Base-by-base conservation (phyloP, 2,329 filamentous ascomycete species). In the Aaosphaeria pasadenensis region DNA sequence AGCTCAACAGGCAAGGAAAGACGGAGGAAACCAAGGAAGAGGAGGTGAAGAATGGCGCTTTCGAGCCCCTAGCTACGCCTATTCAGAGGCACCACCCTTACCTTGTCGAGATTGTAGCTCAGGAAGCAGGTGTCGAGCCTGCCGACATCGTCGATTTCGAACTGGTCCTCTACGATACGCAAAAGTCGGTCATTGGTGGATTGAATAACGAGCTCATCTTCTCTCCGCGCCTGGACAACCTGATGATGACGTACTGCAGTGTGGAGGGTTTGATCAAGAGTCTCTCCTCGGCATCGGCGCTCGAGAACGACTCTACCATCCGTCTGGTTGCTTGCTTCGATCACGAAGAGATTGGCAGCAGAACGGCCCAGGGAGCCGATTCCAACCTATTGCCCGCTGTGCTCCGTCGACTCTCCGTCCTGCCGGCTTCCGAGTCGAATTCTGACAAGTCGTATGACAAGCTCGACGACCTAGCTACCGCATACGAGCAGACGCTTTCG, bases 251-350 rank as follows among this genome's bases (percentile, higher is more conserved):
- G 7, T 97, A 91, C 76, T 97, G 94, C 75, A 87, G 88, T 55
- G 84, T 94, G 46, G 81, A 87, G 72, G 91, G 89, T 47, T 78
- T 99, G 48, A 90, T 97, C 60, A 81, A 86, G 54, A 96, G 92
- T 0, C 76, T 95, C 29, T 72, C 78, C 17, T 78, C 82, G 3
- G 69, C 81, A 9, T 74, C 77, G 4, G 80, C 86, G 5, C 80
- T 97, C 30, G 83, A 90, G 39, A 73, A 86, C 24, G 92, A 96
- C 64, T 77, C 82, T 4, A 86, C 83, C 13, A 96, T 97, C 63
- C 89, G 94, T 41, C 78, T 99, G n/a, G 87, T 95, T 57, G 87
- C 91, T 33, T 89, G 92, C 72, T 99, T 99, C 70, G 94, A 99
- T 69, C 91, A 99, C 74, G 94, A 99, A 72, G 94, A 99, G 69